phyloP scores from a whole-genome alignment of 2,329 filamentous ascomycete genomes.

The Cytospora schulzeri region DNA sequence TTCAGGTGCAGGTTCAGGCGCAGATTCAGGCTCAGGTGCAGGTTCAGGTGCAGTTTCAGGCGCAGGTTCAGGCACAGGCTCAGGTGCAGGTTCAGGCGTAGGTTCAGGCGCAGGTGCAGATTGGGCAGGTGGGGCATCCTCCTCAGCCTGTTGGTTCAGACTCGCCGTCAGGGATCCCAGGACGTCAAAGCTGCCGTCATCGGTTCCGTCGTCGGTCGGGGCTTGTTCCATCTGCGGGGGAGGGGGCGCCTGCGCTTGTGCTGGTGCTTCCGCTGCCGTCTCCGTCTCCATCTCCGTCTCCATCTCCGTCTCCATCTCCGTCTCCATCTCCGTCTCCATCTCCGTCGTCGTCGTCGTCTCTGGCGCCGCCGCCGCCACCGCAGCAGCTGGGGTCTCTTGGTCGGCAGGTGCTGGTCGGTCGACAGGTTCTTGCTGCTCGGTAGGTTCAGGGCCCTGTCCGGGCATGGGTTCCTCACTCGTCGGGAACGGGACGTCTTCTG shows the following conservation, averaged over 20 bases:
- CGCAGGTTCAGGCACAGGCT: too few relatives aligned
- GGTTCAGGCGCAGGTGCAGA: background rate
- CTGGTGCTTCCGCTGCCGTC: background rate
- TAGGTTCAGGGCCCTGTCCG: slow-evolving; percentile 1
- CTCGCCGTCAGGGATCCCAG: slow-evolving; percentile 23
- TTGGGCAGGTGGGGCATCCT: slow-evolving; percentile 18
- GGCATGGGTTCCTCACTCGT: slow-evolving; percentile 25
- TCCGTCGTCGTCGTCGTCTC: too few relatives aligned
- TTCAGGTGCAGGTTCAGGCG: too few relatives aligned
- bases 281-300: too few relatives aligned
- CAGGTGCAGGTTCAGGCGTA: too few relatives aligned
- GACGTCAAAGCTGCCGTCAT: slow-evolving; percentile 23
- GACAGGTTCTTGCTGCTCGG: background rate
- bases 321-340: too few relatives aligned
- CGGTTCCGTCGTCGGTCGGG: slow-evolving; percentile 13
- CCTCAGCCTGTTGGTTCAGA: slow-evolving; percentile 24
- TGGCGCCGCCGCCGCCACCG: background rate
- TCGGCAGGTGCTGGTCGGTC: background rate
- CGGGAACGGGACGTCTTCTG: slow-evolving; percentile 17
- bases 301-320: too few relatives aligned
- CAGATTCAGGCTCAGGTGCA: too few relatives aligned
- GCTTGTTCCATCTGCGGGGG: slow-evolving; percentile 6
- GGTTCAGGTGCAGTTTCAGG: too few relatives aligned
- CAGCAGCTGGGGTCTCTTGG: background rate
- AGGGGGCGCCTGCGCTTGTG: background rate